Percentiles rank a stretch among this genome's conserved stretches.
These are phyloP conservation scores for Chlamydomonas applanata DNA, from an alignment of 139 green algal species.

Conservation along the genomic window DNA sequence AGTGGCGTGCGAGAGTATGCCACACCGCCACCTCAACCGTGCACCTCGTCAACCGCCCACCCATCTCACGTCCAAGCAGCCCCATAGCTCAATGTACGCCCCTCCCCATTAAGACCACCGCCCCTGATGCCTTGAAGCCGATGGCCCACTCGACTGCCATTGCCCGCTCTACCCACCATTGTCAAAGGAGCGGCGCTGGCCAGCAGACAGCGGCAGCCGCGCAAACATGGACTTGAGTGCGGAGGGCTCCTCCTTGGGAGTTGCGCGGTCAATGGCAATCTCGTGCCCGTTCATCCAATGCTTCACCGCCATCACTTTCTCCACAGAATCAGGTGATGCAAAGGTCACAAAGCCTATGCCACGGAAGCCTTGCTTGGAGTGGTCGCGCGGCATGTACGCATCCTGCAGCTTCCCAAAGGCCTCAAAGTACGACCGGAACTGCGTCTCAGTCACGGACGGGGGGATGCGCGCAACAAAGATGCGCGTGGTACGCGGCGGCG, in stretches of 20 bases:
- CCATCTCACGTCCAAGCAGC: no score
- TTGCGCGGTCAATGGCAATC: slow-evolving; percentile 84
- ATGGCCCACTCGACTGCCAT: neutral
- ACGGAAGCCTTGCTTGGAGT: slow-evolving; percentile 69
- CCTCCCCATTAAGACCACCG: no score
- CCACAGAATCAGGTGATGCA: slow-evolving; percentile 63
- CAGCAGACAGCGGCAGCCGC: slow-evolving; percentile 17
- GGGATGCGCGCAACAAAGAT: slow-evolving; percentile 91
- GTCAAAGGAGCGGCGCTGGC: slow-evolving; percentile 55
- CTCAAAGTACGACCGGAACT: slow-evolving; percentile 87
- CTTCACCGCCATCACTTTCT: slow-evolving; percentile 65
- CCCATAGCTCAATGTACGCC: no score
- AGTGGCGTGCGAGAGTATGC: no score
- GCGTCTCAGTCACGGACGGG: slow-evolving; percentile 62
- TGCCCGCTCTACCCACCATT: slow-evolving; percentile 38
- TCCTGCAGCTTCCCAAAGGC: slow-evolving; percentile 80
- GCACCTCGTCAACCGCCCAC: no score
- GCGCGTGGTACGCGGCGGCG: slow-evolving; percentile 56
- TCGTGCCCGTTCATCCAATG: slow-evolving; percentile 81
- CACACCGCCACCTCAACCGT: no score
- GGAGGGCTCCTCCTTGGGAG: slow-evolving; percentile 73
- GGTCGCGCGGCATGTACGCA: slow-evolving; percentile 88
- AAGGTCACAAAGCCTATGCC: slow-evolving; percentile 92
- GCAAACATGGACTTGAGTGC: slow-evolving; percentile 29
- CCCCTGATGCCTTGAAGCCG: no score